Conservation (phyloP, 257 asterid genomes). For the Anisodus acutangulus region DNA sequence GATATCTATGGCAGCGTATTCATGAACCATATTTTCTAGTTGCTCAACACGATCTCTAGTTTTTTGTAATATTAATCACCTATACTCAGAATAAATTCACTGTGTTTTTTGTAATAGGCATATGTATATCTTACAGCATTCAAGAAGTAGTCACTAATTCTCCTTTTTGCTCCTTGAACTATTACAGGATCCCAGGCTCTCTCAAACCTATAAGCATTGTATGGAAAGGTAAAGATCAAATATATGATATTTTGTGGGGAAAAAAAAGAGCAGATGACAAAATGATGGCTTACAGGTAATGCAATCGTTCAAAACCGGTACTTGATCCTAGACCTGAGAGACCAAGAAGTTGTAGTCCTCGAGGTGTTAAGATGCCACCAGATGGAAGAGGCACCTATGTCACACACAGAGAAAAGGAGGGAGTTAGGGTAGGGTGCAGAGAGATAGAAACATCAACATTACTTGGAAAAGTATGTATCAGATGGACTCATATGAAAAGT, state of each 20-base stretch:
- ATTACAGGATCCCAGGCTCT: conserved; percentile 90
- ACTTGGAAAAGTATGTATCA: not conserved
- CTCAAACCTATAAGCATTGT: conserved; percentile 64
- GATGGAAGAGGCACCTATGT: conserved; percentile 83
- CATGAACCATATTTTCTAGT: conserved; percentile 10
- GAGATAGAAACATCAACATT: conserved; percentile 29
- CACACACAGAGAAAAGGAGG: conserved; percentile 19
- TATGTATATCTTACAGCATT: conserved; percentile 66
- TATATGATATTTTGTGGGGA: not conserved
- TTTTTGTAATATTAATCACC: not conserved
- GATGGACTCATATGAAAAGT: not conserved
- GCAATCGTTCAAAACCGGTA: conserved; percentile 91
- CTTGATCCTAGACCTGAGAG: conserved; percentile 84
- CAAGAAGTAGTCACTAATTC: conserved; percentile 77
- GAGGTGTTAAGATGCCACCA: conserved; percentile 88
- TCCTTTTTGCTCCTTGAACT: conserved; percentile 76
- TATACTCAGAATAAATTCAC: not conserved
- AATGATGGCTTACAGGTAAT: conserved; percentile 67
- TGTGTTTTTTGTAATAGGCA: not conserved
- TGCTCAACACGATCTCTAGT: not conserved
- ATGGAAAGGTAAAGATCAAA: not conserved
- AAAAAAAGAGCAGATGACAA: not conserved
- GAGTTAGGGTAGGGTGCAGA: conserved; percentile 28
- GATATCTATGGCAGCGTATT: not conserved
- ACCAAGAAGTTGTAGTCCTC: conserved; percentile 89